Evolutionary conservation across 805 yeast genomes (phyloP), one percentile per base, ranked within the genome.

Genomic region (Pichia ethanolica): DNA sequence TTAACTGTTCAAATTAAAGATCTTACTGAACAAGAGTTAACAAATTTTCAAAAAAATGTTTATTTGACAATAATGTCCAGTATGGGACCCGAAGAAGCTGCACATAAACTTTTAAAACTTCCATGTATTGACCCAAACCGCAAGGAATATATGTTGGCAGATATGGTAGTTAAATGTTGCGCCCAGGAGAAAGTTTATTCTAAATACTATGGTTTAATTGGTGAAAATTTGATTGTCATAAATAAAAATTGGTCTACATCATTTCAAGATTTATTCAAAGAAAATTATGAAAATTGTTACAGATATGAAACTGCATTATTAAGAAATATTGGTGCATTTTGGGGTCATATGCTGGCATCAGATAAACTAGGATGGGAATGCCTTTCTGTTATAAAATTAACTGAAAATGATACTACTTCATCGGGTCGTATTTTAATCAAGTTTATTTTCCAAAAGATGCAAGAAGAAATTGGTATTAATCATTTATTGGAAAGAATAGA

Each of bases 1-100:
- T 59, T 48, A 34, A 57, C 53, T 50, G 55, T 58, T 33, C 65
- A 67, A 45, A 73, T 83, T 39, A 70, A 72, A 39, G 97, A 90
- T 63, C 66, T 84, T 72, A 86, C 96, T 0, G 83, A 83, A 43
- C 67, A 82, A 0, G 79, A 79, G 28, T 65, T 82, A 33, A 70
- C 81, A 2, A 79, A 81, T 45, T 80, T 81, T 56, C 88, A 88
- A 56, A 88, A 88, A 57, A 77, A 77, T 1, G 84, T 91, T 3
- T 91, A 91, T 58, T 68, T 90, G 32, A 83, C 91, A 0, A 70
- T 93, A 9, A 89, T 87, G 83, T 88, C 97, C 26, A 82, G 96
- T 52, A 78, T 91, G 83, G 83, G 95, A 0, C 81, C 90, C 5
- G 96, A 88, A 56, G 99, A 93, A 70, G 91, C 96, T 0, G 89